Base-by-base conservation (phyloP, 768 basidiomycete species). In the Phylloporus sp. region DNA sequence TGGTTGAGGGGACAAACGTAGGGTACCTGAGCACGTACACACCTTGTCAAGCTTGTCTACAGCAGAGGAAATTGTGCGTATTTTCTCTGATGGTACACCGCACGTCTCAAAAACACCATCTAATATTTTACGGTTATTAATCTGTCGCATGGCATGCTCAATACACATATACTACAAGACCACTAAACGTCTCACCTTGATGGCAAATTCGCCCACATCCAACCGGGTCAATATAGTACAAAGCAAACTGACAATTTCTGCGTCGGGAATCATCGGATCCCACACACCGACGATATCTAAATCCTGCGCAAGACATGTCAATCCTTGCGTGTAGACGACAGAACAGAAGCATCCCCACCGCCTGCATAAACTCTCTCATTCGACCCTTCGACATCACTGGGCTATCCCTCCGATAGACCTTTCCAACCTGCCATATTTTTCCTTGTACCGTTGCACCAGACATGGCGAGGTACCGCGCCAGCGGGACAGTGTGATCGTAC, bases 1-100 rank as follows among this genome's bases (percentile, higher is more conserved):
- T 7, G 0, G 20, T 24, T 20, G 28, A 42, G 45, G 40, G 38
- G 59, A 45, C 35, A 9, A 35, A 42, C 6, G 11, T 10, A 24
- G 20, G 4, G 35, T 36, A 42, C 43, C 10, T 47, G 29, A 26
- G 34, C 13, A 34, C 32, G 16, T 16, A 16, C 60, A 72, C 24
- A 88, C 89, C 82, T 98, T 99, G 78, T 99, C 97, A 11, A 99
- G 81, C 69, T 98, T 99, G 71, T 99, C 97, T 10, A 98, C 95
- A 0, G 97, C 95, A 15, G 91, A 95, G 0, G 93, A 95, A 57
- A 98, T 98, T 13, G 85, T 74, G 6, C 95, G 81, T 44, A 91
- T 94, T 72, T 93, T 97, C 23, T 92, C 91, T 22, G 73, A 61
- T 0, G 94, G 88, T 5, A 99, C 97, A 48, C 97, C 97, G 59